phyloP scores from a whole-genome alignment of 768 basidiomycete genomes.

The Candolleomyces aberdarensis region DNA sequence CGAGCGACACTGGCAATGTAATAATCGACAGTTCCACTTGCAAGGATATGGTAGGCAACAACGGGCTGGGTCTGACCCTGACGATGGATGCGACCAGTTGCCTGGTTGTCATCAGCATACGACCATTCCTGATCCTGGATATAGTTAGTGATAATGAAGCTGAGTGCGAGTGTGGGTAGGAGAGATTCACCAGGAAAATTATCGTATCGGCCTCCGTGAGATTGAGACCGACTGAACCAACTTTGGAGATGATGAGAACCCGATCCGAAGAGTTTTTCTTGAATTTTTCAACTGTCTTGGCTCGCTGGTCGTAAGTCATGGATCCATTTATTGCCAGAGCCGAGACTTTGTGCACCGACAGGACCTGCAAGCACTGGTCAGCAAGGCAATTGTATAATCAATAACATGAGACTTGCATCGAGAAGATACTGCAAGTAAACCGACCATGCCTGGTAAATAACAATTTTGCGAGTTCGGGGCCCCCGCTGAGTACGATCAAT shows the following conservation, averaged over 20 bases:
- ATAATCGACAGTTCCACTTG: conserved; percentile 20
- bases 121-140: conserved; percentile 28
- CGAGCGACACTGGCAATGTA: conserved; percentile 16
- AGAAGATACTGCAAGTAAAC: not conserved
- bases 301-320: not conserved
- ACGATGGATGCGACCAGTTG: conserved; percentile 20
- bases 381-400: too few relatives aligned
- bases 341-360: not conserved
- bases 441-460: not conserved
- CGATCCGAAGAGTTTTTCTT: not conserved
- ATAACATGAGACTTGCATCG: not conserved
- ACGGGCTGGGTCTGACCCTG: conserved; percentile 23
- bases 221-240: conserved; percentile 2
- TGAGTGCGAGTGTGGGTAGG: not conserved
- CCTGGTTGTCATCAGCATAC: conserved; percentile 24
- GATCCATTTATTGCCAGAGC: not conserved
- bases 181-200: conserved; percentile 3
- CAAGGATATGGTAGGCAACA: conserved; percentile 18
- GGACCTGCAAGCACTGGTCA: not conserved
- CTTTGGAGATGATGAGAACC: conserved; percentile 6
- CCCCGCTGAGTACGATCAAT: not conserved
- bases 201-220: not conserved
- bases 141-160: not conserved
- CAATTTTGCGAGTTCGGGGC: not conserved
- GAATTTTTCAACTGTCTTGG: not conserved